Evolutionary conservation across 2,329 filamentous ascomycete genomes (phyloP).

Genomic region (Epichloe brachyelytri): DNA sequence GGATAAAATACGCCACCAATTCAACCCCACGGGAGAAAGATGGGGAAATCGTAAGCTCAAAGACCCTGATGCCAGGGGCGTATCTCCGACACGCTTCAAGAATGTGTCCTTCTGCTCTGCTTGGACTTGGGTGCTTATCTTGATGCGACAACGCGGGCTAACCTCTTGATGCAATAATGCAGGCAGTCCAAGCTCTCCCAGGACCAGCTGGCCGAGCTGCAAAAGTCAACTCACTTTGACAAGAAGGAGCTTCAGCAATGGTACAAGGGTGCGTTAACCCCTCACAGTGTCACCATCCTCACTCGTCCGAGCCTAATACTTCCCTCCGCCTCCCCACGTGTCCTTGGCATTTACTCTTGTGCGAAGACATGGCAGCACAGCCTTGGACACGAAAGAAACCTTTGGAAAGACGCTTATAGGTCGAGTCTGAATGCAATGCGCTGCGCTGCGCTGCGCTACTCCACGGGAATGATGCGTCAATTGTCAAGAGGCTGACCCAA

Average conservation of each 20-base stretch:
- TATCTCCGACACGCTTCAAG: not conserved
- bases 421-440: no score
- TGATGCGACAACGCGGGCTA: slow-evolving; percentile 9
- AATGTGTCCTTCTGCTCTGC: no score
- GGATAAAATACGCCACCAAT: not conserved
- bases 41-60: slow-evolving; percentile 7
- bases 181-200: slow-evolving; percentile 98
- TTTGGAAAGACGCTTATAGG: no score
- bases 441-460: no score
- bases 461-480: no score
- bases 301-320: not conserved
- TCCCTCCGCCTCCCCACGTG: not conserved
- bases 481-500: not conserved
- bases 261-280: slow-evolving; percentile 68
- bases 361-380: no score
- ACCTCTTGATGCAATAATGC: slow-evolving; percentile 9
- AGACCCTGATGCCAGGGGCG: not conserved
- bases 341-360: not conserved
- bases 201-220: slow-evolving; percentile 87
- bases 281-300: not conserved
- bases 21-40: not conserved
- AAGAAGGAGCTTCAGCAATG: slow-evolving; percentile 99
- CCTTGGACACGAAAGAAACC: no score
- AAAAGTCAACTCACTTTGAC: slow-evolving; percentile 96
- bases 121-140: not conserved